Evolutionary conservation across 2,329 filamentous ascomycete genomes (phyloP).

Genomic region (Tolypocladium endophyticum): DNA sequence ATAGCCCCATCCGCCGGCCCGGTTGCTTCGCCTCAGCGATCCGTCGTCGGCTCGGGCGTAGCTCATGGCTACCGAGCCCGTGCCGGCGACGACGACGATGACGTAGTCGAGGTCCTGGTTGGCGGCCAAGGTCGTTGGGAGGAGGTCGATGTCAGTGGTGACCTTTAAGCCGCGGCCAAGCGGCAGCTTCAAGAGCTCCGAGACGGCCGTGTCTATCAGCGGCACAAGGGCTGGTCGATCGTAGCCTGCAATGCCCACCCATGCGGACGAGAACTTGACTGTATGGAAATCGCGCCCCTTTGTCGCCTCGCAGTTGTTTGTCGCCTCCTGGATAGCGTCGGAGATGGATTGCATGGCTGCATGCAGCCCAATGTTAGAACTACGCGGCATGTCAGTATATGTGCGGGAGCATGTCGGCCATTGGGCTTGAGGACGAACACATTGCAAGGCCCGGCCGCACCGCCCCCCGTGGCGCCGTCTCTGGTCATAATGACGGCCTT

Average conservation of each 20-base stretch:
- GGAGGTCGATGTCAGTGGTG: constrained; percentile 28
- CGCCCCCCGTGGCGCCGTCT: constrained; percentile 13
- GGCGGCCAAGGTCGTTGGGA: constrained; percentile 16
- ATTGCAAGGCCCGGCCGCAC: constrained; percentile 21
- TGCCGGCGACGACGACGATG: constrained; percentile 29
- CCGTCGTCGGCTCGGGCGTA: constrained; percentile 14
- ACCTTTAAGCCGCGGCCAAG: constrained; percentile 13
- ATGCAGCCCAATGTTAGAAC: constrained; percentile 15
- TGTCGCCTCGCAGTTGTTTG: constrained; percentile 1
- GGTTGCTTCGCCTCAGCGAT: constrained; percentile 15
- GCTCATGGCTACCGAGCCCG: constrained; percentile 30
- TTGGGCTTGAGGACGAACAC: constrained; percentile 16
- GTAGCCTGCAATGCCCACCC: constrained; percentile 29
- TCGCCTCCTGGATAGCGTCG: constrained; percentile 14
- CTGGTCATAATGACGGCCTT: constrained; percentile 22
- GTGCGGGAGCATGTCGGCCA: background rate
- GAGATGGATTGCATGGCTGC: constrained; percentile 15
- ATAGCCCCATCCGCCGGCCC: constrained; percentile 32
- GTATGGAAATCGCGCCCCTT: constrained; percentile 1
- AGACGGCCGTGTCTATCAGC: constrained; percentile 15
- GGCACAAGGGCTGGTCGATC: constrained; percentile 20
- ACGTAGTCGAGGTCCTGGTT: constrained; percentile 9
- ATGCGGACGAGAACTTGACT: constrained; percentile 17
- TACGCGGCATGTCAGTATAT: constrained; percentile 1
- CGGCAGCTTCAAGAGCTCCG: constrained; percentile 15